Conservation (phyloP, 2,329 filamentous ascomycete species). For the Aciculosporium take region DNA sequence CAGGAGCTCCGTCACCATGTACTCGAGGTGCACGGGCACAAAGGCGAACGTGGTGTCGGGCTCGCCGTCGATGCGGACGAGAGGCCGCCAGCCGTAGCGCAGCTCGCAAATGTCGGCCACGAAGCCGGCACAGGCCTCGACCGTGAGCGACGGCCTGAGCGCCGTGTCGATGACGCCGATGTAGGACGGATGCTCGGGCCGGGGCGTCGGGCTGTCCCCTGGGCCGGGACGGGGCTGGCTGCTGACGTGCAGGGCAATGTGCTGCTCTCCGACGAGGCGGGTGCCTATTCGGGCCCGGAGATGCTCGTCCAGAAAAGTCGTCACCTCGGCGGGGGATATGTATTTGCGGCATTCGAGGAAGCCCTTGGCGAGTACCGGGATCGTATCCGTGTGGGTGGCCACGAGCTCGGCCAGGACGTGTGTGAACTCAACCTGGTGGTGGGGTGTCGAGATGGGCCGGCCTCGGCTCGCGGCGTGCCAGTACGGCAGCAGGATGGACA, state of each 20-base stretch:
- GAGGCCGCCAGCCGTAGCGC: constrained; percentile 80
- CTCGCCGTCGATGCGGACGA: constrained; percentile 69
- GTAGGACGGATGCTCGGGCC: constrained; percentile 47
- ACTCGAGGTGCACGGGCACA: constrained; percentile 90
- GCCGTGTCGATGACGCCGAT: constrained; percentile 93
- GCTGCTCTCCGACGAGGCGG: constrained; percentile 85
- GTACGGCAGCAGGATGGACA: constrained; percentile 82
- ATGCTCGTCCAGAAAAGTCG: constrained; percentile 83
- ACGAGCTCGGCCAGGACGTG: constrained; percentile 92
- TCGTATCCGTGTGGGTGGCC: constrained; percentile 85
- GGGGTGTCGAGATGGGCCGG: constrained; percentile 40
- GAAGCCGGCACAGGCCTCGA: constrained; percentile 74
- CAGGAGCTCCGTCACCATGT: constrained; percentile 89
- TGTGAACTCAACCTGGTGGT: constrained; percentile 84
- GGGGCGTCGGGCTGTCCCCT: constrained; percentile 33
- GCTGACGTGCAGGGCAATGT: constrained; percentile 73
- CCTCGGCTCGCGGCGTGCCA: constrained; percentile 32
- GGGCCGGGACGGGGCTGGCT: constrained; percentile 55
- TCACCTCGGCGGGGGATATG: constrained; percentile 71
- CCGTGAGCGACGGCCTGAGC: constrained; percentile 64
- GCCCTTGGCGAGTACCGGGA: constrained; percentile 77
- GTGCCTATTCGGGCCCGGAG: constrained; percentile 89
- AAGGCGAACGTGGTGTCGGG: constrained; percentile 82
- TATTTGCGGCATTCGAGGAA: constrained; percentile 91
- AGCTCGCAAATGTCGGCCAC: constrained; percentile 95